Conservation (phyloP, 2,329 filamentous ascomycete species). For the Aspergillus jensenii region DNA sequence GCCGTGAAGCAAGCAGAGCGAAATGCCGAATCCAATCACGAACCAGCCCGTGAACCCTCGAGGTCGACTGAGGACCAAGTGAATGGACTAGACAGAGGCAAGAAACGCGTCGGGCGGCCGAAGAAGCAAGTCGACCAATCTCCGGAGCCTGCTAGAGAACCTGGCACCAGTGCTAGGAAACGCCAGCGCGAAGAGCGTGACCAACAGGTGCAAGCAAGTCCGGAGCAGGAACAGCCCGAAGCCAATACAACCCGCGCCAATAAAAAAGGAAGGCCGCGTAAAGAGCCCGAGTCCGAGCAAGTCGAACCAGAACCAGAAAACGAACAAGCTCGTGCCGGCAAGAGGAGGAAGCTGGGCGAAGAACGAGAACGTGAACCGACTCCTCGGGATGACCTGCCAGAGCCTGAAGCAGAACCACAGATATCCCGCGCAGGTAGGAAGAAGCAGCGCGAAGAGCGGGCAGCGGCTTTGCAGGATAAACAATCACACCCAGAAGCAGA, state of each 20-base stretch:
- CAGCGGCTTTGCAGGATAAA: neutral
- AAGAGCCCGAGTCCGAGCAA: neutral
- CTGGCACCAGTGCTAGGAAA: neutral
- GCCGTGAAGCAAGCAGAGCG: neutral
- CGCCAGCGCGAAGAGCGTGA: neutral
- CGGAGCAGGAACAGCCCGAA: neutral
- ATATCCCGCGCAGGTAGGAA: neutral
- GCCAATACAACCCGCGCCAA: neutral
- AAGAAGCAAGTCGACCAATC: slow-evolving; percentile 1
- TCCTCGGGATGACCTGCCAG: neutral
- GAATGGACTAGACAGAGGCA: slow-evolving; percentile 12
- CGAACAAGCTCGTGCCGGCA: neutral
- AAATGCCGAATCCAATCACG: neutral
- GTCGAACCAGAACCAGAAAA: neutral
- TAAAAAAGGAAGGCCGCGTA: neutral
- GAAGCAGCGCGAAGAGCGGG: neutral
- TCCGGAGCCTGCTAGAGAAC: slow-evolving; percentile 1
- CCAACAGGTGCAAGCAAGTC: neutral
- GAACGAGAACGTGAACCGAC: neutral
- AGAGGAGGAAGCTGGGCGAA: neutral
- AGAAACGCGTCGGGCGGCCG: slow-evolving; percentile 19
- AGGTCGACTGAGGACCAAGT: neutral
- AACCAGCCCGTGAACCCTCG: neutral
- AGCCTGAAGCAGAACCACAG: neutral
- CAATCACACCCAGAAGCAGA: neutral